Evolutionary conservation across 345 rosid genomes (phyloP), one percentile per base, ranked within the genome.

Genomic region (Citrus hindsii): DNA sequence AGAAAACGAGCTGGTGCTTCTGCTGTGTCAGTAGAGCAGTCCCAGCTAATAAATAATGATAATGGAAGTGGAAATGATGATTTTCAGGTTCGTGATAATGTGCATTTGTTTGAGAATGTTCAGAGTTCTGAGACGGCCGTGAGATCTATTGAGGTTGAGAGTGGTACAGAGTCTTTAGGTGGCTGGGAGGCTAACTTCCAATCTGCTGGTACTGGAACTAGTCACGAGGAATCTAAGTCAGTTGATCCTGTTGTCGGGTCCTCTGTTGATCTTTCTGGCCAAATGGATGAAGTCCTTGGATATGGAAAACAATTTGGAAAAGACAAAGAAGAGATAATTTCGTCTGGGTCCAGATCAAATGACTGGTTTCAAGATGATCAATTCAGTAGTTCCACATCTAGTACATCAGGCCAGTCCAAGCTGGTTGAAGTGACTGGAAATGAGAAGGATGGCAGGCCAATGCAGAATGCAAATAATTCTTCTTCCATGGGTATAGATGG

Each of bases 201-300:
- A 53, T 87, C 88, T 73, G 77, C 86, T 78, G 69, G 76, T 82
- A 58, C 81, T 38, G 82, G 71, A 82, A 74, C 79, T 71, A 72
- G 62, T 53, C 73, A 59, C 33, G 79, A 78, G 81, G 87, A 85
- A 59, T 81, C 84, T 53, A 74, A 76, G 66, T 79, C 76, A 19
- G 80, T 77, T 77, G 85, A 85, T 69, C 86, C 79, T 46, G 86
- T 83, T 85, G 88, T 69, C n/a, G 89, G 61, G 40, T 84, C 90
- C 25, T 81, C 87, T 6, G 80, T 77, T 75, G 90, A 86, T 86
- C 81, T 88, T 66, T 82, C 94, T 83, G 82, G 86, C 66, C 92
- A 88, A 67, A 82, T 89, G 88, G 92, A 88, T 74, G 80, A 89
- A 51, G 83, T 89, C 62, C 87, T 91, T 87, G 94, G 90, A 84